Base-by-base conservation (phyloP, 495 filamentous ascomycete genomes). In the Letharia lupina region DNA sequence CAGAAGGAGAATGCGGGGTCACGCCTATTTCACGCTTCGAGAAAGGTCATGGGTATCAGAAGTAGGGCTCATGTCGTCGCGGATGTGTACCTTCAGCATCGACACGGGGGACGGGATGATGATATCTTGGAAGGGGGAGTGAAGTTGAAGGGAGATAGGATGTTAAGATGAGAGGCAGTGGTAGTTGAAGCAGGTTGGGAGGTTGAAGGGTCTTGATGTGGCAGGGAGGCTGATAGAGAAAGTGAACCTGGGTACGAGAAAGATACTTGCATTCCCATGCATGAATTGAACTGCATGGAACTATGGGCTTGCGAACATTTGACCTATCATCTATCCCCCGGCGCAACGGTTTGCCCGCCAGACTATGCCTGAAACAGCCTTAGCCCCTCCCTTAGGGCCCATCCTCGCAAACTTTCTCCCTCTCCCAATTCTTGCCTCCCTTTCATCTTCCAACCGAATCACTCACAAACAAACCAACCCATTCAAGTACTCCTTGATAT, bases 1-100 rank as follows among this genome's bases (percentile, higher is more conserved):
- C 64, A 60, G 58, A 66, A 66, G 45, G 31, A 66, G 64, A 61
- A 61, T 66, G 64, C 64, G 64, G 64, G 64, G 64, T 66, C 64
- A 61, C 40, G 63, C 54, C 63, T 58, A 58, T 59, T 39, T 47
- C 33, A 61, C 63, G 59, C 41, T 41, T 48, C 35, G 41, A 60
- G 64, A 65, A 23, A 57, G 41, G 35, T 15, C 39, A 64, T 57
- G 62, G 54, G 54, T 37, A 16, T 57, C 4, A 39, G 37, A 20
- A 20, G 33, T 57, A 35, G 18, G 23, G 40, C 47, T 54, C 11
- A 33, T 20, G 58, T 65, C 64, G 56, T 66, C 45, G 58, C 64
- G 44, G 20, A 44, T 66, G 35, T 20, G 64, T 61, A 61, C 64
- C 64, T 15, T 8, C 20, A 7, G 45, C 13, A 40, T 48, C 16